phyloP scores from a whole-genome alignment of 352 stramenopile species.

The Sclerospora graminicola region DNA sequence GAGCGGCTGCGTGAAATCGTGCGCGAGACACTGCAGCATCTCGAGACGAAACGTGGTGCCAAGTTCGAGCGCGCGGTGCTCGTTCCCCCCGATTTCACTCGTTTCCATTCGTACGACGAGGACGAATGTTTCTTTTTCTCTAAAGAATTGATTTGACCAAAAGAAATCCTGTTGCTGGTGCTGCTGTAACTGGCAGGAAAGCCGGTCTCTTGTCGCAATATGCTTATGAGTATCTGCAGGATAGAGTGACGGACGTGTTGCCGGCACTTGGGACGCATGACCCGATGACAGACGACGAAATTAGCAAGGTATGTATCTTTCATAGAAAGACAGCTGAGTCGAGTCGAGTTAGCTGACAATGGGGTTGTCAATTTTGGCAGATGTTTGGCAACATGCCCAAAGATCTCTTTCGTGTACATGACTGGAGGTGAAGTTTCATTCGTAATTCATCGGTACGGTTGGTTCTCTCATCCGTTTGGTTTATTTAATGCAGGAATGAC shows the following conservation, averaged over 20 bases:
- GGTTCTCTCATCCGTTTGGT: neutral
- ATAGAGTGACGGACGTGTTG: conserved; percentile 83
- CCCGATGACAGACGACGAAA: conserved; percentile 92
- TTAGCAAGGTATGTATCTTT: conserved; percentile 40
- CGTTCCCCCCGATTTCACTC: conserved; percentile 94
- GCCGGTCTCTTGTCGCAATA: conserved; percentile 89
- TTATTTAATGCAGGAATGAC: conserved; percentile 69
- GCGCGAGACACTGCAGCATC: conserved; percentile 42
- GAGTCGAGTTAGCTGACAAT: neutral
- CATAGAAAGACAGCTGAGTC: neutral
- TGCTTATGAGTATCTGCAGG: conserved; percentile 89
- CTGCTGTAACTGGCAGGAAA: conserved; percentile 36
- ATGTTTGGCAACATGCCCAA: conserved; percentile 92
- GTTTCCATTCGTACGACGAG: conserved; percentile 87
- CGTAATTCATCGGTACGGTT: neutral
- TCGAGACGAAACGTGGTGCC: conserved; percentile 41
- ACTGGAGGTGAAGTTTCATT: conserved; percentile 80
- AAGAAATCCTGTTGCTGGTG: neutral
- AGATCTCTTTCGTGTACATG: conserved; percentile 88
- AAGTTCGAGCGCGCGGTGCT: conserved; percentile 76
- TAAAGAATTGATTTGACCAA: no score
- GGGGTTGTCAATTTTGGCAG: conserved; percentile 14
- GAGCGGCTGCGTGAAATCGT: conserved; percentile 53
- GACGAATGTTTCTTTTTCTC: no score
- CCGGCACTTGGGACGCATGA: conserved; percentile 93